phyloP scores from a whole-genome alignment of 148 eudicot genomes.

The Bassia scoparia region DNA sequence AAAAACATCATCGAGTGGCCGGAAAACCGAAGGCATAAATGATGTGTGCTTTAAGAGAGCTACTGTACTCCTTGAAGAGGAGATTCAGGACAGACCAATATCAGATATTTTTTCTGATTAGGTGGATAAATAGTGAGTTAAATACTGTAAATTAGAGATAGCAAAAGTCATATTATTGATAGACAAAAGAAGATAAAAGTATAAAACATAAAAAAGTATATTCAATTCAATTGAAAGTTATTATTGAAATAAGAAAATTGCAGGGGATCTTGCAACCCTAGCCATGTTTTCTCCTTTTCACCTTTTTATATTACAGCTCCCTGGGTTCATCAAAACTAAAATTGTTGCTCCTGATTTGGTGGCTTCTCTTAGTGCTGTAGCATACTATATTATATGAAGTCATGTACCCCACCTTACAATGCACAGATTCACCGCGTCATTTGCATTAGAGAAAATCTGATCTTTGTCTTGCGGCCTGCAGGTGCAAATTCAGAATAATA shows the following conservation, averaged over 20 bases:
- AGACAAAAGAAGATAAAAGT: neutral
- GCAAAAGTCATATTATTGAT: neutral
- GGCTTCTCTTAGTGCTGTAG: too few species aligned
- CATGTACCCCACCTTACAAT: too few species aligned
- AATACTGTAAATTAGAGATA: neutral
- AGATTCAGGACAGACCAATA: neutral
- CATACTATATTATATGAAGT: too few species aligned
- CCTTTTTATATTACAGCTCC: too few species aligned
- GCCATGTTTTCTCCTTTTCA: neutral
- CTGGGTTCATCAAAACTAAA: too few species aligned
- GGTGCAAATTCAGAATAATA: too few species aligned
- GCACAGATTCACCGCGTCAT: too few species aligned
- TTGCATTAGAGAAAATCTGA: too few species aligned
- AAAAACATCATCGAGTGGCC: neutral
- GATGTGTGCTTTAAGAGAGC: neutral
- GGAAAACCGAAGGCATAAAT: neutral
- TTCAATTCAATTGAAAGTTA: too few species aligned
- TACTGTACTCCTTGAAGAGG: neutral
- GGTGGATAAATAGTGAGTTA: neutral
- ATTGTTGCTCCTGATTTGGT: too few species aligned
- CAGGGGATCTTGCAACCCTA: neutral
- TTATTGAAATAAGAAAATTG: too few species aligned
- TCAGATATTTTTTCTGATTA: neutral
- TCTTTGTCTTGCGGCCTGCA: too few species aligned
- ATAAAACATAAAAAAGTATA: neutral